A percentile compares a stretch with the other conserved stretches of the same genome.
These are phyloP conservation scores for Trichoderma harzianum DNA, from an alignment of 2,329 filamentous ascomycete species.

Conservation along the genomic window DNA sequence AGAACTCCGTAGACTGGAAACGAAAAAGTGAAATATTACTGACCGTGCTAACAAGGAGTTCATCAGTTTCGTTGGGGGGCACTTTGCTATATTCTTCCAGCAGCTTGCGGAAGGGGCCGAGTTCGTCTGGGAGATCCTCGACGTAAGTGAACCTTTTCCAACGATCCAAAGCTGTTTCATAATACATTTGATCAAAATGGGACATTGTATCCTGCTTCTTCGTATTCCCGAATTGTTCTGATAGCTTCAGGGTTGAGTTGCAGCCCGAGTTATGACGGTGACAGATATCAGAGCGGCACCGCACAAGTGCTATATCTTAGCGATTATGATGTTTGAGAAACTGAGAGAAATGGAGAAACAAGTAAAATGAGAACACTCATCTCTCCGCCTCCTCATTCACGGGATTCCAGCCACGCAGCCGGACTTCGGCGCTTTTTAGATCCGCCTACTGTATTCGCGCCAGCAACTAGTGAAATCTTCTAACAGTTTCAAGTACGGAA, in stretches of 20 bases:
- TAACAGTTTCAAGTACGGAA: not conserved
- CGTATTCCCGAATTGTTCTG: not conserved
- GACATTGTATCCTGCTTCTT: not conserved
- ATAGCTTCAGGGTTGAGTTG: not conserved
- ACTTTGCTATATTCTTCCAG: not conserved
- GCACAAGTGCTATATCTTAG: not conserved
- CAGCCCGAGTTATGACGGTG: not conserved
- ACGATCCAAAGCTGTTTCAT: not conserved
- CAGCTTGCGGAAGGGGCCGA: not conserved
- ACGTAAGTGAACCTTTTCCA: not conserved
- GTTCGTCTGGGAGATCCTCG: not conserved
- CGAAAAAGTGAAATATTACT: not conserved
- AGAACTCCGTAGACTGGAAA: not conserved
- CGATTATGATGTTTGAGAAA: not conserved
- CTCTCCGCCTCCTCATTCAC: not conserved
- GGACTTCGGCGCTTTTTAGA: not conserved
- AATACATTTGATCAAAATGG: not conserved
- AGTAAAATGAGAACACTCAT: not conserved
- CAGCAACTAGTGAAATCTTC: not conserved
- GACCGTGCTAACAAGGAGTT: not conserved
- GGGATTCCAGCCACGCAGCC: not conserved
- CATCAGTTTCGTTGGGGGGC: not conserved
- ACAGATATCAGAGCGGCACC: not conserved
- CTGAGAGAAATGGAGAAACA: not conserved
- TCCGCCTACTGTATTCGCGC: not conserved